Percentiles rank a stretch among this genome's conserved stretches.
Conservation (phyloP, 306 rosid genomes). For the Crotalaria pallida region DNA sequence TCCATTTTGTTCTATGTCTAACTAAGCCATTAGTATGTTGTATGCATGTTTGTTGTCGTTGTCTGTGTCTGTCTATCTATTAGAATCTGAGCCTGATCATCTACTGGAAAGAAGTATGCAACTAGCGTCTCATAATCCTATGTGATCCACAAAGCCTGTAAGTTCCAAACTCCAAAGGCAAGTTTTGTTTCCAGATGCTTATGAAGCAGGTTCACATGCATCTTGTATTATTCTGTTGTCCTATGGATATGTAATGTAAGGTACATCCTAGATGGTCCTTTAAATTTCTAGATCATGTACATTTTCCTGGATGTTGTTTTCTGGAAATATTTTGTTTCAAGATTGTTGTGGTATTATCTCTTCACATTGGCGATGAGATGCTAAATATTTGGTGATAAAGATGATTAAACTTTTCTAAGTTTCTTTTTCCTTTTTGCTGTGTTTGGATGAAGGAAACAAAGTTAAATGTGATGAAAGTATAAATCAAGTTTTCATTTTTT, state of each 20-base stretch:
- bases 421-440: not conserved
- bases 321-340: not conserved
- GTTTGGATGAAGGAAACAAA: too few species aligned
- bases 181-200: slow-evolving; percentile 4
- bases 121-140: not conserved
- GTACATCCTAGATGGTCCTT: not conserved
- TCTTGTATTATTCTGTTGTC: slow-evolving; percentile 24
- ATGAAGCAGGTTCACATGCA: slow-evolving; percentile 17
- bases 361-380: slow-evolving; percentile 9
- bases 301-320: not conserved
- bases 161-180: slow-evolving; percentile 12
- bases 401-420: not conserved
- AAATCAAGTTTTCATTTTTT: too few species aligned
- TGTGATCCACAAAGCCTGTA: not conserved
- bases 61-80: not conserved
- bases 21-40: slow-evolving; percentile 16
- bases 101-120: not conserved
- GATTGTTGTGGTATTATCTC: not conserved
- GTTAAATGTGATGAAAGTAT: too few species aligned
- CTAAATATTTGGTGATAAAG: not conserved
- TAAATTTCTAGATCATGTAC: slow-evolving; percentile 11
- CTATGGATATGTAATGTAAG: not conserved
- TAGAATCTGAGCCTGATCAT: not conserved
- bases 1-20: not conserved
- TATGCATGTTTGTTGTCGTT: not conserved